Base-by-base conservation (phyloP, 2,329 filamentous ascomycete species). In the Trichophyton schoenleinii region DNA sequence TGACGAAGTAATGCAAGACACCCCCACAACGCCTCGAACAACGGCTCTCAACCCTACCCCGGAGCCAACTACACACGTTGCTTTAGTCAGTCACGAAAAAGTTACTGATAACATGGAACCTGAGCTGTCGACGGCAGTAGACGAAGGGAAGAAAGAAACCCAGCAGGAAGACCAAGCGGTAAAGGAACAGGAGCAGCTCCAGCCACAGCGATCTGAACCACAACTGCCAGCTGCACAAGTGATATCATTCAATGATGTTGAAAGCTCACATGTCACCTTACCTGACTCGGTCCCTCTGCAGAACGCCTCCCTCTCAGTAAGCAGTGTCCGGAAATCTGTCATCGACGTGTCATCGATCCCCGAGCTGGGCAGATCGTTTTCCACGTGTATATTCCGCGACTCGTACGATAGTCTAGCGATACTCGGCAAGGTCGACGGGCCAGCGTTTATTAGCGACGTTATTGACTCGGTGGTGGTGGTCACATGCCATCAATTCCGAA, bases 401-500 rank as follows among this genome's bases (percentile, higher is more conserved):
- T 83, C 96, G 63, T 78, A 79, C 28, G 75, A 82, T 49, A 88
- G 86, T 58, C 77, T 97, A 18, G 78, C 99, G 28, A 77, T 96
- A 13, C 88, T 87, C 44, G 91, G 91, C 0, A 83, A 84, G 61
- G 87, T 96, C 4, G 79, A 81, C 46, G 94, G 94, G 0, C 84
- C 94, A 0, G 85, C 87, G 7, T 92, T 97, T 70, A 82, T 97
- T 59, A 97, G 92, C 0, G 81, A 80, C 0, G 77, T 96, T 0
- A 77, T 79, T 58, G 79, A 89, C 67, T 88, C 86, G 64, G 82
- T 90, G n/a, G 73, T 95, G 13, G 84, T 96, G 0, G 84, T 96
- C 2, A 80, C 83, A 5, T 88, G 89, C 59, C 82, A 87, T n/a
- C 94, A 99, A 73, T 90, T 96, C 68, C 83, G 94, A 22, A 92